Evolutionary conservation across 352 stramenopile genomes (phyloP).

Genomic region (Phytophthora pisi): DNA sequence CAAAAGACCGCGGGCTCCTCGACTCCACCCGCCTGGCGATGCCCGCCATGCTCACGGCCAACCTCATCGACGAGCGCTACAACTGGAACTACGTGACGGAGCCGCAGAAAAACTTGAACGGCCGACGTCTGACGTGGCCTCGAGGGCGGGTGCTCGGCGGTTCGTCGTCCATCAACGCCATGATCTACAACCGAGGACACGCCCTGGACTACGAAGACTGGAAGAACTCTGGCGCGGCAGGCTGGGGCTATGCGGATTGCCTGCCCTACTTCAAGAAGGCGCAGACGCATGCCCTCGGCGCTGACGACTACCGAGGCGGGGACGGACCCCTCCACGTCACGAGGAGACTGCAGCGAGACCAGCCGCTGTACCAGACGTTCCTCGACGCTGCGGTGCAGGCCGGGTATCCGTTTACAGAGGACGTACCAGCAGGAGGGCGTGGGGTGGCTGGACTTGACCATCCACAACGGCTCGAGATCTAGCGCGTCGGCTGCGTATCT

Average conservation of each 20-base stretch:
- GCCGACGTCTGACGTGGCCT: conserved; percentile 77
- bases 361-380: conserved; percentile 83
- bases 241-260: conserved; percentile 84
- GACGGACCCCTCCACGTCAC: conserved; percentile 75
- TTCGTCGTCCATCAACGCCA: conserved; percentile 88
- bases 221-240: conserved; percentile 54
- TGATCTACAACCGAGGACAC: conserved; percentile 89
- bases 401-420: conserved; percentile 82
- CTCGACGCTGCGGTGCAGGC: conserved; percentile 80
- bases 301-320: conserved; percentile 72
- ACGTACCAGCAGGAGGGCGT: conserved; percentile 89
- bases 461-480: conserved; percentile 77
- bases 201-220: conserved; percentile 86
- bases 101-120: conserved; percentile 76
- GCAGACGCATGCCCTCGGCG: conserved; percentile 69
- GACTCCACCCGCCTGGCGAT: conserved; percentile 90
- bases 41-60: conserved; percentile 78
- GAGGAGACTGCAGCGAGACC: conserved; percentile 59
- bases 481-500: conserved; percentile 73
- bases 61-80: conserved; percentile 79
- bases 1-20: conserved; percentile 68
- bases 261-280: conserved; percentile 87
- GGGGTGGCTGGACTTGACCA: conserved; percentile 84
- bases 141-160: conserved; percentile 82
- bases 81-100: conserved; percentile 88